Base-by-base conservation (phyloP, 345 rosid genomes). In the Lepidium aucheri region DNA sequence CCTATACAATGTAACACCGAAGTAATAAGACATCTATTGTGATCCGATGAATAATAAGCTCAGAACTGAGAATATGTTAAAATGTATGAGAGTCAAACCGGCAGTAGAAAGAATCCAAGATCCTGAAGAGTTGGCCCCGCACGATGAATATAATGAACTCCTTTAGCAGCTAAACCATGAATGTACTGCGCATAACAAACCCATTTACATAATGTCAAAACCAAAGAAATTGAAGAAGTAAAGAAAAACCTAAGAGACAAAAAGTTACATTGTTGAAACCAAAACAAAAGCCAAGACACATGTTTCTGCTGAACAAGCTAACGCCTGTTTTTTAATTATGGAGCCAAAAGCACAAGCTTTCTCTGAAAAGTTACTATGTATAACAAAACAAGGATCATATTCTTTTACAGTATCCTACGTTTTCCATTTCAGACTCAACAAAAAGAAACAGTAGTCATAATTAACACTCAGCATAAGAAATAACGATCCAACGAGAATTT, bases 121-220 rank as follows among this genome's bases (percentile, higher is more conserved):
- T 94, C 99, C 77, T 87, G 93, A 46, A 94, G 89, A 1, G 74
- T 78, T 9, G 95, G 96, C 10, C 97, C 99, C 0, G 99, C 91
- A 58, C 82, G 80, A 67, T 94, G 99, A 54, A 94, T 52, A 78
- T 90, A 94, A 78, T 90, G 99, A 67, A 94, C 92, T 77, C 99
- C 99, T 42, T 86, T 76, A 15, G 97, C 99, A 73, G 99, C 92
- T 71, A 89, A 74, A 57, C 96, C 88, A 63, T 74, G 78, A 39
- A 74, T 68, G 16, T 74, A 74, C 78, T 74, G 78, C 47, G 58
- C 72, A 64, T 14, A 47, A 56, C 35, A 72, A 6, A 17, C 8
- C 5, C 54, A 63, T 5, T 26, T 22, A 46, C 2, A 38, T 16
- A 39, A 17, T 60, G 53, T 69, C 53, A 60, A 56, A 34, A 43